Evolutionary conservation across 208 protist genomes (phyloP).

Genomic region (Crithidia sp.): DNA sequence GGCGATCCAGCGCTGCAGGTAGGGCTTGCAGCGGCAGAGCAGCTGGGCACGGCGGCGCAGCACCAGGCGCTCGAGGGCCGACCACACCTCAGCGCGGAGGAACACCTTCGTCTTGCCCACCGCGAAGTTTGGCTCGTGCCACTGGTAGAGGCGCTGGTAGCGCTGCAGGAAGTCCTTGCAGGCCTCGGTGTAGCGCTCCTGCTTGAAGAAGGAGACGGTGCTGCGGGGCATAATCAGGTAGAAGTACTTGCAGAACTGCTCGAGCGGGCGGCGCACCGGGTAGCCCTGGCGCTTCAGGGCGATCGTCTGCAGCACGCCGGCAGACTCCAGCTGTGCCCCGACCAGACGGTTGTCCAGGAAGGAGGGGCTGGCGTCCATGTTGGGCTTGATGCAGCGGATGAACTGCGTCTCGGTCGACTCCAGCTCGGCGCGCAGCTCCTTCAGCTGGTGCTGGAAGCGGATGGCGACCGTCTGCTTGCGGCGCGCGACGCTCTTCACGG

Average conservation of each 20-base stretch:
- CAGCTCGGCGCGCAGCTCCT: constrained; percentile 70
- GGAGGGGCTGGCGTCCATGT: constrained; percentile 68
- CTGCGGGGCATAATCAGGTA: constrained; percentile 69
- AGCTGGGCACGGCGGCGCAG: constrained; percentile 74
- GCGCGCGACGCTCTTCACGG: constrained; percentile 36
- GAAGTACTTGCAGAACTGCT: constrained; percentile 85
- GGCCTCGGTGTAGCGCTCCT: constrained; percentile 43
- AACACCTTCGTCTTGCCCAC: constrained; percentile 91
- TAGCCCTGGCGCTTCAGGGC: constrained; percentile 91
- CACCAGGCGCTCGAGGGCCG: constrained; percentile 76
- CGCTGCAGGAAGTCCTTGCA: constrained; percentile 56
- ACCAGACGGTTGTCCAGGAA: constrained; percentile 80
- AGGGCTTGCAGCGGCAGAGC: constrained; percentile 65
- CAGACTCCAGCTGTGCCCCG: constrained; percentile 89
- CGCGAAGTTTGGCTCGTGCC: constrained; percentile 73
- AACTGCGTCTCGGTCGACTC: constrained; percentile 93
- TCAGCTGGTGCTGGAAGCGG: constrained; percentile 84
- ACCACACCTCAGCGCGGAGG: constrained; percentile 84
- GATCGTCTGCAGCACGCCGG: constrained; percentile 92
- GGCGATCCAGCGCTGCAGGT: constrained; percentile 70
- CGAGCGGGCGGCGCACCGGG: constrained; percentile 76
- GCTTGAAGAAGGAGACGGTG: constrained; percentile 46
- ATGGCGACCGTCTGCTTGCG: constrained; percentile 85
- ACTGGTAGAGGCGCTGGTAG: constrained; percentile 72
- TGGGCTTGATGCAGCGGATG: constrained; percentile 95